Base-by-base conservation (phyloP, 2,329 filamentous ascomycete genomes). In the Fusarium buharicum region DNA sequence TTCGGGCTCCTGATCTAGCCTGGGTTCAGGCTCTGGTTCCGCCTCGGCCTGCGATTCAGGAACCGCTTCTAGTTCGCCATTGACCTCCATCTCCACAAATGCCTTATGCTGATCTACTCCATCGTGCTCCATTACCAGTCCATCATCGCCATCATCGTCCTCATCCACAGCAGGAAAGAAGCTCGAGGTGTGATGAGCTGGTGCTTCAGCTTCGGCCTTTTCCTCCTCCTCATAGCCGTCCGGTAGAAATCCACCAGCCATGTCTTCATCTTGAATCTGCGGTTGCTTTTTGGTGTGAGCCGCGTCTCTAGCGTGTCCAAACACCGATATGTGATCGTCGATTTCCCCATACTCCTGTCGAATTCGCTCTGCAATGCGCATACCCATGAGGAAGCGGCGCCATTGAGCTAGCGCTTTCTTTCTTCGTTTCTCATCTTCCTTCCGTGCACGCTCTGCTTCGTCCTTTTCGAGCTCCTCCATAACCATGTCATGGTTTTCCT, bases 331-430 rank as follows among this genome's bases (percentile, higher is more conserved):
- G 22, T 77, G 76, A 10, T 83, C 81, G 38, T 80, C 78, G 4
- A 84, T 78, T 33, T 87, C 83, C 1, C 90, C 91, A 73, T 96
- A 96, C 59, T 96, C 91, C 50, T 87, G 83, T 36, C 82, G 82
- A 36, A 96, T 89, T 44, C 92, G 84, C 73, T 95, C 84, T 17
- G 92, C 83, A 54, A 98, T 95, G 4, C 92, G 84, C 76, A 97
- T 73, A 0, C 93, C 93, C 81, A 93, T 91, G 13, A 96, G 76
- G 67, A 97, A 92, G 75, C 91, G 96, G 54, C 91, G 86, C 95
- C 95, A 99, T 65, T 87, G 85, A 1, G 84, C 84, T 40, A 98
- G 73, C 1, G 90, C 88, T 12, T 85, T 82, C 61, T 90, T 93
- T 47, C 89, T 86, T 8, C 90, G 84, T 77, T 97, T 97, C 57